Evolutionary conservation across 768 basidiomycete genomes (phyloP), one percentile per base, ranked within the genome.

Genomic region (Lactarius quietus): DNA sequence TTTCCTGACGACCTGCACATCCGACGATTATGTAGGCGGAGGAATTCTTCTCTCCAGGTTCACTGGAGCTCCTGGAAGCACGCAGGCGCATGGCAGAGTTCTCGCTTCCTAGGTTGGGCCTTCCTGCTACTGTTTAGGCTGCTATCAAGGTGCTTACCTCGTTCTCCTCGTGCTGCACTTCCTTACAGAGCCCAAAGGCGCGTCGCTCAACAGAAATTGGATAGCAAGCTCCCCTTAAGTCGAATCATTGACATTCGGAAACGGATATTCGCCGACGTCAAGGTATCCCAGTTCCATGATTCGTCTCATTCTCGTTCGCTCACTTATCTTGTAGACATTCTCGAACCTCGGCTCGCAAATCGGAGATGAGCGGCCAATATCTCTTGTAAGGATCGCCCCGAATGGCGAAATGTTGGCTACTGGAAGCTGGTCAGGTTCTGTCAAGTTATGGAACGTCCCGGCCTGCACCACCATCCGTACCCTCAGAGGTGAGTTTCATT

Each of bases 271-370:
- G 79, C 83, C 2, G 88, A 94, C 70, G 88, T 99, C 70, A 96
- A 97, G 81, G 95, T 95, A 68, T 67, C 84, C 28, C 12, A 4
- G 51, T n/a, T 39, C 20, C 3, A 20, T 39, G n/a, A 36, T n/a
- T 31, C 18, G 14, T 10, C 48, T 41, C 26, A 33, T 35, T 26
- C 43, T 39, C 43, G 1, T 43, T 28, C 33, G 18, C 33, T 12
- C 39, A 28, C 28, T 28, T 23, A 12, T 41, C 60, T 2, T 35
- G 1, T 70, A 95, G 93, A 91, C 87, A 76, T 95, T 92, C 76
- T 82, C 86, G 56, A 96, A 95, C 72, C 85, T 98, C 53, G 97
- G 97, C 28, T 98, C 97, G 0, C 96, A 98, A 82, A 95, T 98
- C 70, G 97, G 95, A 61, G 97, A 98, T 75, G 95, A 97, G 70